Evolutionary conservation across 371 early-diverging fungal genomes (phyloP), one percentile per base, ranked within the genome.

Genomic region (Coemansia sp.): DNA sequence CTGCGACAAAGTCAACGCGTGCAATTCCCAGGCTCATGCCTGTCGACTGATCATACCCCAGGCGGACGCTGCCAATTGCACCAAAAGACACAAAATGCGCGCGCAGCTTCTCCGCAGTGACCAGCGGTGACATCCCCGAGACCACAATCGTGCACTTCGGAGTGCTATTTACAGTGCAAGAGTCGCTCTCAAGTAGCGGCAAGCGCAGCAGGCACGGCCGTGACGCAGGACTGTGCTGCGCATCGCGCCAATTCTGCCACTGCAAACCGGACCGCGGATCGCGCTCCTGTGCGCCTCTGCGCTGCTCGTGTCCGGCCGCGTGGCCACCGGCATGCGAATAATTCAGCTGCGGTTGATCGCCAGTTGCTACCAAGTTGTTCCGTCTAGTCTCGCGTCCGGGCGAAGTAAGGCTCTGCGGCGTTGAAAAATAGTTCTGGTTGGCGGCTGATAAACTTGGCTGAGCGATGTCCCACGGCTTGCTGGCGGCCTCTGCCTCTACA

Each of bases 21-120:
- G 76, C 80, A 47, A 80, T 43, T 4, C 80, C 80, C 39, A 80
- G 58, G 32, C 80, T 77, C 64, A 72, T 66, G 7, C 80, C 80
- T 3, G 80, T 80, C 9, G 64, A 58, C 18, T 67, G 76, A 40
- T 80, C 80, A 32, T 62, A 64, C 3, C 55, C 79, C 18, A 80
- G 51, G 16, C 69, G 58, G 5, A 80, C 55, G 1, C 55, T 38
- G 34, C 63, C 61, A 16, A 80, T 62, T 5, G 64, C 63, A 5
- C 80, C 80, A 49, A 68, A 80, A 9, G 53, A 29, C 36, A 51
- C 43, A 62, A 80, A 80, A 38, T 64, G 74, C 9, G 62, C 34
- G 4, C 69, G 57, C 47, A 80, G 55, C 34, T 77, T 69, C 46
- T 72, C 78, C 5, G 55, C 4, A 6, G 80, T 80, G 16, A 76